A percentile compares a stretch with the other conserved stretches of the same genome.
Evolutionary conservation across 169 alveolate genomes (phyloP).

Genomic region (Eimeria brunetti): DNA sequence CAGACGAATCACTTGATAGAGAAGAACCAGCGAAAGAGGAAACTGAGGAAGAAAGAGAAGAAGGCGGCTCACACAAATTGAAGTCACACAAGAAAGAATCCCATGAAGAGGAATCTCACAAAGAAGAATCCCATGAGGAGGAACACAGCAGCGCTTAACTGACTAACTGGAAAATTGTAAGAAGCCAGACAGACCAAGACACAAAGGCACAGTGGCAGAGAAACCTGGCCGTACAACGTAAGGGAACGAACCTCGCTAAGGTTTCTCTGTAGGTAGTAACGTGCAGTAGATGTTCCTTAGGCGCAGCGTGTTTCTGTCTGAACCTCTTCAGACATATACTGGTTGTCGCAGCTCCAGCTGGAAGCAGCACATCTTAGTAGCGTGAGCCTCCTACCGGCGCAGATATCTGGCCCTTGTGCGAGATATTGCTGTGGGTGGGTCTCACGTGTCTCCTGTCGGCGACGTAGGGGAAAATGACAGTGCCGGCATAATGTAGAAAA

Average conservation of each 20-base stretch:
- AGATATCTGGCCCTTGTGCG: not conserved
- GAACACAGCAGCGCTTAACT: not conserved
- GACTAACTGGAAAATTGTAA: not conserved
- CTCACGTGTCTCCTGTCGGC: not conserved
- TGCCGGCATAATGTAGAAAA: not conserved
- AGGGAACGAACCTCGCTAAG: not conserved
- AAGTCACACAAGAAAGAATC: slow-evolving; percentile 11
- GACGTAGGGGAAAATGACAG: not conserved
- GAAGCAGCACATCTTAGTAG: not conserved
- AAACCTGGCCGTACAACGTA: not conserved
- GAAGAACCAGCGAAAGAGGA: not conserved
- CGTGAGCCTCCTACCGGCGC: not conserved
- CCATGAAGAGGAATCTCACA: not conserved
- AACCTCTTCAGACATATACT: not conserved
- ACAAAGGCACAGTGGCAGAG: not conserved
- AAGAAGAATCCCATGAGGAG: slow-evolving; percentile 27
- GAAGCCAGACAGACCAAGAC: not conserved
- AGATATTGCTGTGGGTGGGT: not conserved
- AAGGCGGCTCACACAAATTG: not conserved
- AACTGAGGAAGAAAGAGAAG: not conserved
- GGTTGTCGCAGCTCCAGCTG: not conserved
- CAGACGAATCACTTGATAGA: not conserved
- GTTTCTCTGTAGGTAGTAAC: not conserved
- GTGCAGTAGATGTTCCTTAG: not conserved
- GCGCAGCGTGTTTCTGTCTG: not conserved